Percentiles rank a stretch among this genome's conserved stretches.
phyloP scores from a whole-genome alignment of 305 asterid genomes.

The Fraxinus ornus region DNA sequence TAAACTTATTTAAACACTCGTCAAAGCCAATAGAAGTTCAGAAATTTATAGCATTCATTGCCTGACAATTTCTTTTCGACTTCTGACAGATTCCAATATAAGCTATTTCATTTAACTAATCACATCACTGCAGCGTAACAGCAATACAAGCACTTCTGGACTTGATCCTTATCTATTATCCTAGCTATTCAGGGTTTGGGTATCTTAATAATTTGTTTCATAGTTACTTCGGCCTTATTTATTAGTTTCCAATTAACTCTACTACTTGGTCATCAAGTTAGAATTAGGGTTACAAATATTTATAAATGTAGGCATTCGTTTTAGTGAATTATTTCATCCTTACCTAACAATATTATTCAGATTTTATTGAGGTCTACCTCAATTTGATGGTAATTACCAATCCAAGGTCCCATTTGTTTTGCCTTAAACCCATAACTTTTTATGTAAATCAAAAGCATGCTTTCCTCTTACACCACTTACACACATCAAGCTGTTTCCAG shows the following conservation, averaged over 20 bases:
- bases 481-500: not conserved
- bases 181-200: not conserved
- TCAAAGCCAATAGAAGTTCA: not conserved
- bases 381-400: not conserved
- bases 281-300: not conserved
- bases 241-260: not conserved
- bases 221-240: not conserved
- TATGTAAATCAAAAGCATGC: not conserved
- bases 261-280: not conserved
- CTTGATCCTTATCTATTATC: not conserved
- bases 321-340: not conserved
- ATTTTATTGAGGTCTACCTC: not conserved
- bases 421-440: not conserved
- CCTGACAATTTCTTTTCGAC: not conserved
- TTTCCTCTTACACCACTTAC: not conserved
- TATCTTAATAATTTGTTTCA: not conserved
- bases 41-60: not conserved
- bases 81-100: not conserved
- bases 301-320: not conserved
- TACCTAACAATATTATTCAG: not conserved
- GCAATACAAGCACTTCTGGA: not conserved
- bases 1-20: not conserved
- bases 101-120: not conserved
- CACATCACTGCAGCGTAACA: not conserved
- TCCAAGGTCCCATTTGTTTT: not conserved